Evolutionary conservation across 768 basidiomycete genomes (phyloP).

Genomic region (Gautieria morchelliformis): DNA sequence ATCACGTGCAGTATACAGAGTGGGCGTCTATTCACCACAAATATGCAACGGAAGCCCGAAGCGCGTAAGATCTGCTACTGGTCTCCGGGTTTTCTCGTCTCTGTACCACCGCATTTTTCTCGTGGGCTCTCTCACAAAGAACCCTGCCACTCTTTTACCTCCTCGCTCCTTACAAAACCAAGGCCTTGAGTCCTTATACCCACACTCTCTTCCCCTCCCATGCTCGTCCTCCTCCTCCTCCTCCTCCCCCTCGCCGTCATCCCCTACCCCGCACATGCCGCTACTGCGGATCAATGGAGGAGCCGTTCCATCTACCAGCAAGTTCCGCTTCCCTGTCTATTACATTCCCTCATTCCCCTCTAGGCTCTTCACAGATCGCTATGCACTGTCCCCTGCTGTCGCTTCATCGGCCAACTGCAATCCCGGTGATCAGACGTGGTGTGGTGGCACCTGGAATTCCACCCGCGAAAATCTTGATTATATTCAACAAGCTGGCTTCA

Average conservation of each 20-base stretch:
- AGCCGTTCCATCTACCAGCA: constrained; percentile 72
- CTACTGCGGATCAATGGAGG: constrained; percentile 67
- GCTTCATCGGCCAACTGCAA: constrained; percentile 47
- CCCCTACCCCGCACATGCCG: constrained; percentile 33
- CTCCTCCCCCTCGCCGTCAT: constrained; percentile 17
- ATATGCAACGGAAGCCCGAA: no score
- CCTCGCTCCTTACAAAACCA: not conserved
- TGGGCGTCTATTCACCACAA: no score
- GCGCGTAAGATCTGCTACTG: no score
- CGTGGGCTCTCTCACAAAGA: no score
- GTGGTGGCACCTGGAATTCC: constrained; percentile 76
- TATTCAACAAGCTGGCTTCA: constrained; percentile 74
- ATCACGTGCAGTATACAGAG: no score
- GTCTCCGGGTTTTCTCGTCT: no score
- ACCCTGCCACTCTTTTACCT: not conserved
- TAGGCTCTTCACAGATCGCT: constrained; percentile 69
- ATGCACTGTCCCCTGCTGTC: constrained; percentile 52
- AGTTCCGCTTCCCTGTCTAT: not conserved
- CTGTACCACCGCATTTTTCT: no score
- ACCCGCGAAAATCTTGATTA: constrained; percentile 76
- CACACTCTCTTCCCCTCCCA: not conserved
- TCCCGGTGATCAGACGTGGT: constrained; percentile 55
- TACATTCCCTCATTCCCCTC: not conserved
- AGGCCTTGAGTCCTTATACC: not conserved
- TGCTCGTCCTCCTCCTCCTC: not conserved